Percentiles rank a stretch among this genome's conserved stretches.
phyloP scores from a whole-genome alignment of 1,284 basidiomycete species.

The Sporisorium sorghi region DNA sequence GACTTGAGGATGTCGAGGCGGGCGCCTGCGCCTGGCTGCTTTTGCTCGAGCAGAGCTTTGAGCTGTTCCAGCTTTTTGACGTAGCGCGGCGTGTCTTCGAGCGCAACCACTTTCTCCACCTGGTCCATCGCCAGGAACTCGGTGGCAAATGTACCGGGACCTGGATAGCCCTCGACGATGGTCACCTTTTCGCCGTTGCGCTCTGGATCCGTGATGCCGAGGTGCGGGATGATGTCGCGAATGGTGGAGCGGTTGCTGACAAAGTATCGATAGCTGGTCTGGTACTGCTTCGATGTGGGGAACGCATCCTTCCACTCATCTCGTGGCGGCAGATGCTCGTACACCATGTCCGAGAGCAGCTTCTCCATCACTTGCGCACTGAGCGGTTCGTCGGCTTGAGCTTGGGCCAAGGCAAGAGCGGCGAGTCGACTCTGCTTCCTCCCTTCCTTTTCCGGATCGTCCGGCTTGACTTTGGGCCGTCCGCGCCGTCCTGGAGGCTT shows the following conservation, averaged over 20 bases:
- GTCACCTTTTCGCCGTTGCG: constrained; percentile 56
- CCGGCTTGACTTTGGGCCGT: constrained; percentile 2
- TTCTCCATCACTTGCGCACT: constrained; percentile 12
- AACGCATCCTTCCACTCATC: constrained; percentile 48
- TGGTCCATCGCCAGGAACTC: constrained; percentile 52
- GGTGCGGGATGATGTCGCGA: constrained; percentile 34
- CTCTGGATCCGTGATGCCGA: constrained; percentile 38
- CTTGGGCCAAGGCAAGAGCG: not conserved
- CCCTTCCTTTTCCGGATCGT: constrained; percentile 1
- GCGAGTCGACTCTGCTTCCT: constrained; percentile 1
- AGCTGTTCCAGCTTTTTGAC: constrained; percentile 41
- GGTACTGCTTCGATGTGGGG: constrained; percentile 23
- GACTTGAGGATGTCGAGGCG: constrained; percentile 43
- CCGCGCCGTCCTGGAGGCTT: constrained; percentile 1
- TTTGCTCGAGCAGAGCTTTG: constrained; percentile 14
- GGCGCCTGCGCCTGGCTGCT: constrained; percentile 16
- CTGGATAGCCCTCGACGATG: constrained; percentile 65
- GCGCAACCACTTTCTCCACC: constrained; percentile 66
- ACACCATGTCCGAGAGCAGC: constrained; percentile 23
- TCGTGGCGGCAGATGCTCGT: constrained; percentile 52
- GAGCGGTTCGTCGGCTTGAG: constrained; percentile 5
- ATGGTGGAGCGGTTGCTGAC: constrained; percentile 53
- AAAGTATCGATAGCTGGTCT: constrained; percentile 59
- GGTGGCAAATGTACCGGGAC: constrained; percentile 62
- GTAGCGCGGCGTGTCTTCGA: constrained; percentile 53